A percentile compares a stretch with the other conserved stretches of the same genome.
These are phyloP conservation scores for Thermomyces lanuginosus DNA, from an alignment of 2,329 filamentous ascomycete genomes.

Conservation along the genomic window DNA sequence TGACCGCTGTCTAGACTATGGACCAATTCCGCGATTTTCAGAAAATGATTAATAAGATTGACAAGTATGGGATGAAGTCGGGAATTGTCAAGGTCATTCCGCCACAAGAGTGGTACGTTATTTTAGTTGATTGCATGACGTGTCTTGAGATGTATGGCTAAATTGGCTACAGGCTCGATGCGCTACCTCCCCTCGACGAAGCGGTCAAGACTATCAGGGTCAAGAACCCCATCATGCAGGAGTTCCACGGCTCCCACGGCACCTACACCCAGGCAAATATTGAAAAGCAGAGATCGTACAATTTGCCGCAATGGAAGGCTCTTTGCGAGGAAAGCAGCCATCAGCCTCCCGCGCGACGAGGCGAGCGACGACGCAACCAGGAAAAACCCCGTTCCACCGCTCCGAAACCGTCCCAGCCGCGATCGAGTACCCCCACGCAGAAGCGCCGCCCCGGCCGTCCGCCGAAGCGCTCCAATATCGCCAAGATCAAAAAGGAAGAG, in stretches of 20 bases:
- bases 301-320: slow-evolving; percentile 86
- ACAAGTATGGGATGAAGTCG: slow-evolving; percentile 91
- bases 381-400: slow-evolving; percentile 28
- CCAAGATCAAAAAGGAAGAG: slow-evolving; percentile 24
- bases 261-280: slow-evolving; percentile 96
- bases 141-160: background rate
- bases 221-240: slow-evolving; percentile 93
- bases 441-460: slow-evolving; percentile 22
- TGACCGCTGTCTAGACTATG: slow-evolving; percentile 47
- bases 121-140: background rate
- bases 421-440: slow-evolving; percentile 32
- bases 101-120: slow-evolving; percentile 71
- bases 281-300: slow-evolving; percentile 89
- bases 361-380: slow-evolving; percentile 38
- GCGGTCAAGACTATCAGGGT: slow-evolving; percentile 82
- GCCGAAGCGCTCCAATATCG: slow-evolving; percentile 22
- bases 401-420: slow-evolving; percentile 17
- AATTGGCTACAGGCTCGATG: slow-evolving; percentile 38
- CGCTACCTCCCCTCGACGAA: slow-evolving; percentile 63
- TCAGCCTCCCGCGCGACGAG: slow-evolving; percentile 80
- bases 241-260: slow-evolving; percentile 89
- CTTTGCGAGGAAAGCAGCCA: slow-evolving; percentile 90
- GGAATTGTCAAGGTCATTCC: slow-evolving; percentile 94
- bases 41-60: slow-evolving; percentile 75
- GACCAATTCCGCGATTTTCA: slow-evolving; percentile 88